phyloP scores from a whole-genome alignment of 768 basidiomycete genomes.

The Podaxis sp. region DNA sequence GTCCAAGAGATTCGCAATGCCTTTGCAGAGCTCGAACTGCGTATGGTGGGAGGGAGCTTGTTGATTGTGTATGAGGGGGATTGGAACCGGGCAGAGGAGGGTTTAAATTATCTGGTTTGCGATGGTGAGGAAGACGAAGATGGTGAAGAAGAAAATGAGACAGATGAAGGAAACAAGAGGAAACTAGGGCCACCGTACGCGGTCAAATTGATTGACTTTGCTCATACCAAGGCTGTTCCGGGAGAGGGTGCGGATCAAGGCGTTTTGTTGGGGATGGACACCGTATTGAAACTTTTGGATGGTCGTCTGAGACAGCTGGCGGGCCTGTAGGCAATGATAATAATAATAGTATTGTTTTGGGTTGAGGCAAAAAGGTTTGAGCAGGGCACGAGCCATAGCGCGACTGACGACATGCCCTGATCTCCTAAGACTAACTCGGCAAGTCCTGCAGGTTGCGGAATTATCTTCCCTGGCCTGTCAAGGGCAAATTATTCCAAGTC shows the following conservation, averaged over 20 bases:
- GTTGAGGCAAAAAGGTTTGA: constrained; percentile 68
- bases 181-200: constrained; percentile 51
- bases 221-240: constrained; percentile 70
- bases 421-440: constrained; percentile 95
- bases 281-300: constrained; percentile 59
- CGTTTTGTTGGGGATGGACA: constrained; percentile 72
- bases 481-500: constrained; percentile 83
- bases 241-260: constrained; percentile 81
- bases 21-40: constrained; percentile 57
- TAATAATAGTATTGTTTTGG: too few relatives aligned
- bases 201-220: constrained; percentile 92
- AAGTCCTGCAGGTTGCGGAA: constrained; percentile 85
- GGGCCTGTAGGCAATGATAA: background rate
- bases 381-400: constrained; percentile 73
- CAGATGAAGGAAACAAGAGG: constrained; percentile 33
- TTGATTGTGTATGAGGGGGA: constrained; percentile 74
- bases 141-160: constrained; percentile 32
- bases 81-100: constrained; percentile 41
- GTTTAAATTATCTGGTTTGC: constrained; percentile 28
- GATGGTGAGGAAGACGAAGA: constrained; percentile 35
- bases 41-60: constrained; percentile 82
- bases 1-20: constrained; percentile 37
- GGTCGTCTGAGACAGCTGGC: constrained; percentile 20
- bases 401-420: constrained; percentile 83
- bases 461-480: constrained; percentile 88